Conservation (phyloP, 2,329 filamentous ascomycete genomes). For the Cercospora sojina region DNA sequence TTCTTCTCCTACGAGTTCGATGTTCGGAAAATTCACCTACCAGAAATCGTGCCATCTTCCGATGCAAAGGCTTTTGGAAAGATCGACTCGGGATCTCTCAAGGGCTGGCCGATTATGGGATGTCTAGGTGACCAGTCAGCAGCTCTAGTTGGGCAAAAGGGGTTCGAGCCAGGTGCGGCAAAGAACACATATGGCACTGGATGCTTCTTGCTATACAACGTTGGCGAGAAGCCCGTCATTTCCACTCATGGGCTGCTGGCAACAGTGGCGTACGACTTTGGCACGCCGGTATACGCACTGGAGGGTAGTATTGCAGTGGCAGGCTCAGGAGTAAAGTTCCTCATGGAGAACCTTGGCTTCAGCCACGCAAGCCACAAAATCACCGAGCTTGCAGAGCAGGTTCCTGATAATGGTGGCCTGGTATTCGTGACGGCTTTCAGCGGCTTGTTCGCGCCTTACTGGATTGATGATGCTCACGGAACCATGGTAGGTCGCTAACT, state of each 20-base stretch:
- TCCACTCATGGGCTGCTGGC: conserved; percentile 78
- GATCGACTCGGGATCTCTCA: conserved; percentile 63
- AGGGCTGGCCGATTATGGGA: conserved; percentile 73
- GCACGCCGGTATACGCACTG: conserved; percentile 69
- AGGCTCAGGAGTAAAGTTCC: conserved; percentile 74
- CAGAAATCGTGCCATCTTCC: conserved; percentile 81
- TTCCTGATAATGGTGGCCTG: conserved; percentile 76
- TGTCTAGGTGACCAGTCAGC: conserved; percentile 85
- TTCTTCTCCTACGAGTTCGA: conserved; percentile 73
- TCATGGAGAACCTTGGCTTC: conserved; percentile 64
- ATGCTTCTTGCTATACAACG: conserved; percentile 86
- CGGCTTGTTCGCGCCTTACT: conserved; percentile 88
- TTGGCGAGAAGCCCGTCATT: conserved; percentile 79
- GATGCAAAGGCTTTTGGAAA: conserved; percentile 70
- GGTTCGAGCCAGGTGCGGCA: conserved; percentile 75
- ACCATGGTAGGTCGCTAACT: conserved; percentile 55
- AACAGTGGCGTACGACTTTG: conserved; percentile 85
- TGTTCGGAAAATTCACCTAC: conserved; percentile 67
- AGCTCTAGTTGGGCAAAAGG: conserved; percentile 69
- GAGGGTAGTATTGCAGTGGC: conserved; percentile 80
- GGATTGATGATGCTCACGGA: conserved; percentile 89
- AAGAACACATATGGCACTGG: conserved; percentile 93
- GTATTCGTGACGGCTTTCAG: conserved; percentile 87
- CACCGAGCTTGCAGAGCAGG: conserved; percentile 62
- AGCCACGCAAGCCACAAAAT: conserved; percentile 64